phyloP scores from a whole-genome alignment of 805 yeast species.

The Starmerella potacharoeniae region DNA sequence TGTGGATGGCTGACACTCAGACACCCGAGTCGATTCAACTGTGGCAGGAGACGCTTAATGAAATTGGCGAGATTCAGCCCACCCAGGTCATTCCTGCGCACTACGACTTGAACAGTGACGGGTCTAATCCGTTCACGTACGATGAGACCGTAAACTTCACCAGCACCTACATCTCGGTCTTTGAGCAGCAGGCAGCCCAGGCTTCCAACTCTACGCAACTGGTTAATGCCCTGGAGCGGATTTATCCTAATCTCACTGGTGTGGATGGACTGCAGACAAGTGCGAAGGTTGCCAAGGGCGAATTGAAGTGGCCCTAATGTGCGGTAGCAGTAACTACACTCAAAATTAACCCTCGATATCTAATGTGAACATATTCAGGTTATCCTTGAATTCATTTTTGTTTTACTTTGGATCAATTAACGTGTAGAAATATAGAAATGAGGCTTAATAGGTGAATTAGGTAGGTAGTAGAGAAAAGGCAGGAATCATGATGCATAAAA shows the following conservation, averaged over 20 bases:
- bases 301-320: neutral
- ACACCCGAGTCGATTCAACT: neutral
- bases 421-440: no score
- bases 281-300: neutral
- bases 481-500: no score
- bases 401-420: no score
- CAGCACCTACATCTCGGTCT: neutral
- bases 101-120: neutral
- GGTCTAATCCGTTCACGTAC: neutral
- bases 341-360: no score
- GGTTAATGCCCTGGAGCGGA: neutral
- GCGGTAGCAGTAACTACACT: no score
- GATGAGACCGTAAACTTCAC: neutral
- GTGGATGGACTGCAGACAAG: neutral
- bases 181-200: neutral
- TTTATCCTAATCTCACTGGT: neutral
- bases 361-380: no score
- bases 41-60: neutral
- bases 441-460: no score
- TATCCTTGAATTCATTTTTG: no score
- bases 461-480: no score
- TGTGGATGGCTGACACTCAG: slow-evolving; percentile 4
- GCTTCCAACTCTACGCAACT: neutral
- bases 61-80: neutral
- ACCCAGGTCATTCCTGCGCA: neutral